Percentiles rank a stretch among this genome's conserved stretches.
phyloP scores from a whole-genome alignment of 306 rosid species.

The Citrullus mucosospermus region DNA sequence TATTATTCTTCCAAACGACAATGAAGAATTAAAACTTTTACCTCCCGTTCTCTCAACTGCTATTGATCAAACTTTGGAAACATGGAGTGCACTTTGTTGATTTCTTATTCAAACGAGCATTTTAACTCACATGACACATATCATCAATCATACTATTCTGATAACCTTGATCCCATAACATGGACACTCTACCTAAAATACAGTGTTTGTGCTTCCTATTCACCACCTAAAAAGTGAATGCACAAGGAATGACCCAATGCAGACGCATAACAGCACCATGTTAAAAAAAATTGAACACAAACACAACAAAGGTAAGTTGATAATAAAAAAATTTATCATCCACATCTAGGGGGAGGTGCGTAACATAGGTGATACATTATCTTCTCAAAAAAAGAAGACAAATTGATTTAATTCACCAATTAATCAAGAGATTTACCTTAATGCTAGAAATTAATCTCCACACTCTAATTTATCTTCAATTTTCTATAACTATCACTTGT shows the following conservation, averaged over 20 bases:
- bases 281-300: background rate
- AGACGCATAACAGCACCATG: background rate
- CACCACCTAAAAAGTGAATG: background rate
- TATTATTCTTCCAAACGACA: background rate
- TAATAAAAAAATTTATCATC: background rate
- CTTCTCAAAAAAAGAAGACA: background rate
- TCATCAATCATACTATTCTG: background rate
- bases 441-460: background rate
- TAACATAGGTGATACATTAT: background rate
- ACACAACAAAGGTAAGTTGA: background rate
- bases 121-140: too few relatives aligned
- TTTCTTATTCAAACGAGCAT: background rate
- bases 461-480: background rate
- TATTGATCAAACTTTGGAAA: background rate
- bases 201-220: background rate
- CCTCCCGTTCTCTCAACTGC: background rate
- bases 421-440: background rate
- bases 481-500: background rate
- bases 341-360: background rate
- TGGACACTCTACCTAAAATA: background rate
- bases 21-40: background rate
- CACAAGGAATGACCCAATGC: background rate
- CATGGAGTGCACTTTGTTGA: background rate
- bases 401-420: background rate
- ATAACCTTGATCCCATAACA: background rate